Evolutionary conservation across 2,329 filamentous ascomycete species (phyloP), one percentile per base, ranked within the genome.

Genomic region (Drechslerella dactyloides): DNA sequence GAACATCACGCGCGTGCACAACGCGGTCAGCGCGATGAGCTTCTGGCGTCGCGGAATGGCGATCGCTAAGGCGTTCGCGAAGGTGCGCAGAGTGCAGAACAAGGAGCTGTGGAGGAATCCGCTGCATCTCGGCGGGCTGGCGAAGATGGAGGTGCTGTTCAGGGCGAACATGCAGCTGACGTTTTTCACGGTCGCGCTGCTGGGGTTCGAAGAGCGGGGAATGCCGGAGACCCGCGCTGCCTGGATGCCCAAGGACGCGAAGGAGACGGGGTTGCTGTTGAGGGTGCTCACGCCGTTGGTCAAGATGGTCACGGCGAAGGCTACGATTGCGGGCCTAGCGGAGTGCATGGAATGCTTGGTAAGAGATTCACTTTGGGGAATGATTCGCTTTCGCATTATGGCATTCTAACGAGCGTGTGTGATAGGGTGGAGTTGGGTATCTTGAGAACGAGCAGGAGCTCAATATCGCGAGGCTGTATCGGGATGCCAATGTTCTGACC

Each of bases 381-480:
- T 24, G 37, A 50, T 33, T 37, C 4, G 17, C 24, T 53, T 1
- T 1, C 3, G 23, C 13, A 33, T 24, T 10, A n/a, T 6, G 8
- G 35, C 33, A 33, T 33, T 33, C 55, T 68, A 59, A 57, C n/a
- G 21, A 15, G 11, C 30, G 19, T 42, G 10, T 60, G 19, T 17
- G 21, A 1, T 81, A 90, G 0, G 87, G 87, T 6, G 87, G 87
- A 0, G 84, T 89, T 0, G 87, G 88, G 0, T 90, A 89, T 74
- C 82, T 88, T 23, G 82, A 87, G 75, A 89, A 84, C 59, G 84
- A 86, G 66, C 85, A 87, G 55, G 83, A 86, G 40, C 80, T 90
- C 65, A 91, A 91, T 75, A 80, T 91, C 2, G 84, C 88, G 0
- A 83, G 87, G 5, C 80, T 90, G 0, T 86, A 86, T 75, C 84